Conservation (phyloP, 768 basidiomycete genomes). For the Amanita fuliginea region DNA sequence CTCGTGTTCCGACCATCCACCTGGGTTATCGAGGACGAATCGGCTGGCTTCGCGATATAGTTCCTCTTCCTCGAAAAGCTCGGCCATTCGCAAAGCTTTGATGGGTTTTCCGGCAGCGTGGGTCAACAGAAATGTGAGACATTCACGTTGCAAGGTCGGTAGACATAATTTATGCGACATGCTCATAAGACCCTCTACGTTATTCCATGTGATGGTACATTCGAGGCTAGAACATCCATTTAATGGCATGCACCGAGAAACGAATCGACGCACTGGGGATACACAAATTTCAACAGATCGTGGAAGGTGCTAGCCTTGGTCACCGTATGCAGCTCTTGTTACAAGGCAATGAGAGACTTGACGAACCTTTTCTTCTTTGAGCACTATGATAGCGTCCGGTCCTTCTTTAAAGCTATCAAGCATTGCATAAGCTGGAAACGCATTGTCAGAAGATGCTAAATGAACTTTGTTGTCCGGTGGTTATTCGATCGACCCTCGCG, state of each 20-base stretch:
- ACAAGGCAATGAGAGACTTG: neutral
- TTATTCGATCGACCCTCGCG: neutral
- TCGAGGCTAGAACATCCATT: slow-evolving; percentile 42
- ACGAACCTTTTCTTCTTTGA: slow-evolving; percentile 78
- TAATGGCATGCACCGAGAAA: neutral
- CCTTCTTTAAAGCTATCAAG: slow-evolving; percentile 33
- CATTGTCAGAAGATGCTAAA: neutral
- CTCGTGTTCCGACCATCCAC: slow-evolving; percentile 74
- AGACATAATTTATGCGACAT: slow-evolving; percentile 85
- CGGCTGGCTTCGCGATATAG: slow-evolving; percentile 85
- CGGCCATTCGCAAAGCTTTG: slow-evolving; percentile 87
- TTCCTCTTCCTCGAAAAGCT: slow-evolving; percentile 83
- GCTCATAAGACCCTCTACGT: slow-evolving; percentile 86
- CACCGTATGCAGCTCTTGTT: neutral
- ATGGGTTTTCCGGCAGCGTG: slow-evolving; percentile 91
- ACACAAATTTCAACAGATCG: slow-evolving; percentile 87
- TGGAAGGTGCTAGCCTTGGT: slow-evolving; percentile 73
- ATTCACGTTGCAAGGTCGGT: slow-evolving; percentile 69
- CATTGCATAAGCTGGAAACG: slow-evolving; percentile 24
- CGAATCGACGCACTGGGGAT: slow-evolving; percentile 58
- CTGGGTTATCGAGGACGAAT: slow-evolving; percentile 88
- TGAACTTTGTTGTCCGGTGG: neutral
- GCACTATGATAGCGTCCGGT: slow-evolving; percentile 76
- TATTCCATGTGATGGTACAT: slow-evolving; percentile 92
- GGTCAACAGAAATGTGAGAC: slow-evolving; percentile 79